These are phyloP conservation scores for Caryopteris hybrid DNA, from an alignment of 305 asterid species.

Conservation along the genomic window DNA sequence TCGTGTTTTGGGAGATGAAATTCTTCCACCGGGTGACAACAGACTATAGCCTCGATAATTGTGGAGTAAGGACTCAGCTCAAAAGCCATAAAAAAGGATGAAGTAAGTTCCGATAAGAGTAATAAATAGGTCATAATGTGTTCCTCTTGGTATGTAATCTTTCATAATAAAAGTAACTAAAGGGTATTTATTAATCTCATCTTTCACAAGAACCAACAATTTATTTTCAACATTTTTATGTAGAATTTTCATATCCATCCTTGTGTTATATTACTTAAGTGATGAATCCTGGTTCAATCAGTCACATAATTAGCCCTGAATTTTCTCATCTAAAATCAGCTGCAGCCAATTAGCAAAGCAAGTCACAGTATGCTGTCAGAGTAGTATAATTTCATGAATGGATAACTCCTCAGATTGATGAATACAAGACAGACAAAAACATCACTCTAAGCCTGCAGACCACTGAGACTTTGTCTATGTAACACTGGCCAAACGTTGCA, in stretches of 20 bases:
- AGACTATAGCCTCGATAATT: not conserved
- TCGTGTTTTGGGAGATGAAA: not conserved
- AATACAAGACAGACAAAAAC: conserved; percentile 9
- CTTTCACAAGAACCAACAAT: not conserved
- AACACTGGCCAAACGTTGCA: not conserved
- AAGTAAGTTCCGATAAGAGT: conserved; percentile 6
- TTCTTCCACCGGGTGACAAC: not conserved
- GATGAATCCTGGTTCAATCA: not conserved
- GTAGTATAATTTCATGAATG: not conserved
- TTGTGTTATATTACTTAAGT: not conserved
- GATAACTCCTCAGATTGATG: not conserved
- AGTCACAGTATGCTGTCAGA: not conserved
- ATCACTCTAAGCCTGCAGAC: conserved; percentile 5
- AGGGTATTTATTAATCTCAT: not conserved
- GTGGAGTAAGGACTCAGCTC: conserved; percentile 1
- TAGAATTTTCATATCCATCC: not conserved
- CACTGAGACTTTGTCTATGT: not conserved
- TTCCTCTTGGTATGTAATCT: not conserved
- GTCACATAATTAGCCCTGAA: not conserved
- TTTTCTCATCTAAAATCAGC: conserved; percentile 5
- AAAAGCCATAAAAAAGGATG: not conserved
- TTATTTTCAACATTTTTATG: not conserved
- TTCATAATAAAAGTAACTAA: not conserved
- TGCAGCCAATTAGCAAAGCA: conserved; percentile 3
- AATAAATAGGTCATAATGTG: not conserved